Percentiles rank a stretch among this genome's conserved stretches.
These are phyloP conservation scores for Neofusicoccum kwambonambiense DNA, from an alignment of 2,329 filamentous ascomycete species.

Conservation along the genomic window DNA sequence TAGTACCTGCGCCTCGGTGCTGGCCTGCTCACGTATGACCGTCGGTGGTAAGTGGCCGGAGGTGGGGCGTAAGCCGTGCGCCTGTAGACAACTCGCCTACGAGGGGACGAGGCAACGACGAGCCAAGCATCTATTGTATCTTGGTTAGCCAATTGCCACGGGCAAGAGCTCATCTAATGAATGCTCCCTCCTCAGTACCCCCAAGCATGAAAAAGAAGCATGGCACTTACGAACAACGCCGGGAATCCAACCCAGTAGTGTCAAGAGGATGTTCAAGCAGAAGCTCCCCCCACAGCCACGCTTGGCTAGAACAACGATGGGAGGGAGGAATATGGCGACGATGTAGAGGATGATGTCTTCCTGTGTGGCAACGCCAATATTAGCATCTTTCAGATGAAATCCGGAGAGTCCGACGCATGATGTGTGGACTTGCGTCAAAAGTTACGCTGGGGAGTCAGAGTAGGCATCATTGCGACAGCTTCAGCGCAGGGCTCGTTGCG, in stretches of 20 bases:
- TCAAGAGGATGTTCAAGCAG: constrained; percentile 6
- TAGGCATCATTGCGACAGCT: neutral
- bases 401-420: too few species aligned
- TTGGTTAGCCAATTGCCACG: neutral
- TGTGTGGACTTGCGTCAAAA: neutral
- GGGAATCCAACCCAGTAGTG: constrained; percentile 10
- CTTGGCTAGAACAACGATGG: constrained; percentile 6
- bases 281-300: constrained; percentile 5
- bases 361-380: neutral
- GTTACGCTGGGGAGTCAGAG: too few species aligned
- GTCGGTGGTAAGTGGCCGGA: neutral
- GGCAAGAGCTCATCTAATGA: too few species aligned
- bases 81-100: constrained; percentile 10
- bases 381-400: neutral
- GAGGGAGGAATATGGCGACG: constrained; percentile 11
- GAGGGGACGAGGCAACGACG: neutral
- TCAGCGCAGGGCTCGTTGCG: neutral
- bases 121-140: constrained; percentile 3
- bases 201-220: too few species aligned
- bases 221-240: constrained; percentile 4
- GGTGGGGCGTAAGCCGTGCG: neutral
- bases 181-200: too few species aligned
- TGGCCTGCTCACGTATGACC: neutral
- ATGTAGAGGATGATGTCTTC: constrained; percentile 16
- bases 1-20: constrained; percentile 5